A percentile compares a stretch with the other conserved stretches of the same genome.
These are phyloP conservation scores for Eremochloa ophiuroides DNA, from an alignment of 176 grass and related monocot species.

Conservation along the genomic window DNA sequence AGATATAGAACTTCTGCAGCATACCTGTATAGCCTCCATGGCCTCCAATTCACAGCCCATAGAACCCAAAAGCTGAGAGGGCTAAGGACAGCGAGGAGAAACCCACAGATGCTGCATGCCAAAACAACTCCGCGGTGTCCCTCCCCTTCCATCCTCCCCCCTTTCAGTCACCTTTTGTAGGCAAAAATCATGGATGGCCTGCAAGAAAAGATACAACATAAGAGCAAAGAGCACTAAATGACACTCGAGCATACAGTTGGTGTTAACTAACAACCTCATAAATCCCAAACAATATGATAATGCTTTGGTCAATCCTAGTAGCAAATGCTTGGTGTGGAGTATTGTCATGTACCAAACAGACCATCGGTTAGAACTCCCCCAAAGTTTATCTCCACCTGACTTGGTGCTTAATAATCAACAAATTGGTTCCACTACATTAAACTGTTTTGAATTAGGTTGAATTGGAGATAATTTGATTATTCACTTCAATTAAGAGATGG, in stretches of 20 bases:
- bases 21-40: constrained; percentile 97
- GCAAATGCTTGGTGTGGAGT: background rate
- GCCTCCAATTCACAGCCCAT: constrained; percentile 98
- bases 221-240: background rate
- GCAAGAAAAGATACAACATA: constrained; percentile 3
- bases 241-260: constrained; percentile 18
- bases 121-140: constrained; percentile 67
- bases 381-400: background rate
- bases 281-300: constrained; percentile 21
- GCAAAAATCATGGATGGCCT: constrained; percentile 65
- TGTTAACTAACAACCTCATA: constrained; percentile 1
- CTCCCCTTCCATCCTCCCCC: constrained; percentile 79
- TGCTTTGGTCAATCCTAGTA: background rate
- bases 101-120: constrained; percentile 77
- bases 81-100: constrained; percentile 78
- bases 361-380: background rate
- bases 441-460: background rate
- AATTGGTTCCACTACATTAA: background rate
- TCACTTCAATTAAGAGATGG: background rate
- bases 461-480: background rate
- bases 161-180: constrained; percentile 44
- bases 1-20: constrained; percentile 17
- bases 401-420: background rate
- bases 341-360: background rate
- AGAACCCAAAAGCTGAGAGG: constrained; percentile 95